Conservation (phyloP, 2,329 filamentous ascomycete genomes). For the Fusarium papillatum region DNA sequence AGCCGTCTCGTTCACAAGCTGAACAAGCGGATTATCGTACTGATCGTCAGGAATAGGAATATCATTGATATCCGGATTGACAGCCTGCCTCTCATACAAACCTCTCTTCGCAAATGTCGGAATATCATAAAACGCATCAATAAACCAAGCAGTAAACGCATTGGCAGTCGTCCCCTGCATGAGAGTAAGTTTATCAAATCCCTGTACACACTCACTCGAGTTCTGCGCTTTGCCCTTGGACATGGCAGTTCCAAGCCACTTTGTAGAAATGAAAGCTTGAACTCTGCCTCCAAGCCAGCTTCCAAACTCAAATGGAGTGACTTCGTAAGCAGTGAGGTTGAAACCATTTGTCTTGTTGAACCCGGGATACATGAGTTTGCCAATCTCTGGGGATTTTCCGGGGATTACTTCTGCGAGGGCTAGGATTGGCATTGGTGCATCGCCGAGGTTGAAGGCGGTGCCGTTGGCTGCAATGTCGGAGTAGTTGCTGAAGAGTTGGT, state of each 20-base stretch:
- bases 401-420: constrained; percentile 45
- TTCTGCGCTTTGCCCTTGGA: constrained; percentile 41
- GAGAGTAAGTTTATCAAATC: constrained; percentile 48
- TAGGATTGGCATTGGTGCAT: constrained; percentile 46
- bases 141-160: constrained; percentile 45
- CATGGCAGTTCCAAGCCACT: constrained; percentile 47
- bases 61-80: constrained; percentile 28
- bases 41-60: constrained; percentile 34
- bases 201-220: constrained; percentile 43
- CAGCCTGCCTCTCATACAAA: constrained; percentile 18
- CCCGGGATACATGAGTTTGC: constrained; percentile 45
- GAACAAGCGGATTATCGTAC: constrained; percentile 36
- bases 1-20: constrained; percentile 40
- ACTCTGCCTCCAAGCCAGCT: constrained; percentile 47
- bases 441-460: constrained; percentile 33
- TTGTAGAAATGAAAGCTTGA: constrained; percentile 45
- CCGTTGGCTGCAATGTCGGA: constrained; percentile 36
- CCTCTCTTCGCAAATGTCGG: constrained; percentile 41
- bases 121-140: constrained; percentile 43
- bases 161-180: constrained; percentile 47
- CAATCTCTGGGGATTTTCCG: constrained; percentile 43
- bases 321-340: constrained; percentile 49
- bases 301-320: constrained; percentile 50
- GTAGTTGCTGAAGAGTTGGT: constrained; percentile 34
- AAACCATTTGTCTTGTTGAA: constrained; percentile 43